phyloP scores from a whole-genome alignment of 2,329 filamentous ascomycete genomes.

The Trichoderma koningiopsis region DNA sequence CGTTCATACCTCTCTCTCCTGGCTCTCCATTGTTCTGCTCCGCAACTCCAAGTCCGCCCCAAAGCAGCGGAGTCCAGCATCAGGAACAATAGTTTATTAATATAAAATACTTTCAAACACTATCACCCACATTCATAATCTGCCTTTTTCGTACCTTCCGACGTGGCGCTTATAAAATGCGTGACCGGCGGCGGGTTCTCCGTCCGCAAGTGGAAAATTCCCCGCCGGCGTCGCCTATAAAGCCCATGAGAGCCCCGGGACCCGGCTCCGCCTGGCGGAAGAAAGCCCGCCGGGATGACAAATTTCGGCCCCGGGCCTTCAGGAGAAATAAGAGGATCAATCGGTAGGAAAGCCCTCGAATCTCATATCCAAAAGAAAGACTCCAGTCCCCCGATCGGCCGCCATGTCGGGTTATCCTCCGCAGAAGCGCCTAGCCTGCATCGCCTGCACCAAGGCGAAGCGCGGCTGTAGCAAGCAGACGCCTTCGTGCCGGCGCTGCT shows the following conservation, averaged over 20 bases:
- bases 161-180: not conserved
- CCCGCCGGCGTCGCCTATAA: conserved; percentile 8
- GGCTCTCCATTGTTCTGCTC: not conserved
- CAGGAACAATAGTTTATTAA: not conserved
- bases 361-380: not conserved
- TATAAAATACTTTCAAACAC: not conserved
- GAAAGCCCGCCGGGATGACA: conserved; percentile 13
- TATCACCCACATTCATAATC: not conserved
- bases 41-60: conserved; percentile 2
- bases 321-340: not conserved
- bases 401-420: conserved; percentile 18
- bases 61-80: not conserved
- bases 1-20: not conserved
- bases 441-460: conserved; percentile 18
- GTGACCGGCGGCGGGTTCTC: not conserved
- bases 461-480: conserved; percentile 22
- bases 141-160: not conserved
- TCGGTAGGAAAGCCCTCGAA: not conserved
- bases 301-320: not conserved
- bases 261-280: conserved; percentile 19
- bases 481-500: conserved; percentile 11
- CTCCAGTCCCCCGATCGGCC: not conserved
- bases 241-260: not conserved
- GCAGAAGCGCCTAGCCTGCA: conserved; percentile 11
- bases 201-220: conserved; percentile 12